Conservation (phyloP, 106 monocot genomes). For the Platanthera guangdongensis region DNA sequence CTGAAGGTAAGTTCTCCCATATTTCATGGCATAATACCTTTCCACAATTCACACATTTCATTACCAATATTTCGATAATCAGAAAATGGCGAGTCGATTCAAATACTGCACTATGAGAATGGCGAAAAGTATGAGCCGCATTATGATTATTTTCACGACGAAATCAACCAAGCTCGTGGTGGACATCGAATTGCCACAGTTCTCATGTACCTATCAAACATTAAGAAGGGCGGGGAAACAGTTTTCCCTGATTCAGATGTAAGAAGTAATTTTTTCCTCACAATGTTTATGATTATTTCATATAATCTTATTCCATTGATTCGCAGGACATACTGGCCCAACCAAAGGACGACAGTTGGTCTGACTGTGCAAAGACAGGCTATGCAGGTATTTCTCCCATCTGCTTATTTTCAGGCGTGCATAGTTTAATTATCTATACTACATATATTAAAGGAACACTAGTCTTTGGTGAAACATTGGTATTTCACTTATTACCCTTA, state of each 20-base stretch:
- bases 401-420: no score
- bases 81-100: constrained; percentile 89
- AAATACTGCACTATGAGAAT: constrained; percentile 68
- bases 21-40: neutral
- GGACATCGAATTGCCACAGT: constrained; percentile 84
- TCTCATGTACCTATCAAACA: constrained; percentile 85
- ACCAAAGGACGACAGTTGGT: constrained; percentile 76
- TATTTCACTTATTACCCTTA: no score
- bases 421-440: no score
- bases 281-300: neutral
- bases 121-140: constrained; percentile 91
- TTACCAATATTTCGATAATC: neutral
- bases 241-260: constrained; percentile 82
- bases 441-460: no score
- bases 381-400: constrained; percentile 60
- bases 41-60: neutral
- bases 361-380: constrained; percentile 66
- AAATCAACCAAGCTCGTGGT: constrained; percentile 47
- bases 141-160: constrained; percentile 79
- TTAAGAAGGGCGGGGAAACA: constrained; percentile 80
- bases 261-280: neutral
- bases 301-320: neutral
- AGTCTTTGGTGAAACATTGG: no score
- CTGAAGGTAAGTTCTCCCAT: constrained; percentile 43
- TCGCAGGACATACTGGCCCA: constrained; percentile 55